phyloP scores from a whole-genome alignment of 768 basidiomycete species.

The Rhizopogon vesiculosus region DNA sequence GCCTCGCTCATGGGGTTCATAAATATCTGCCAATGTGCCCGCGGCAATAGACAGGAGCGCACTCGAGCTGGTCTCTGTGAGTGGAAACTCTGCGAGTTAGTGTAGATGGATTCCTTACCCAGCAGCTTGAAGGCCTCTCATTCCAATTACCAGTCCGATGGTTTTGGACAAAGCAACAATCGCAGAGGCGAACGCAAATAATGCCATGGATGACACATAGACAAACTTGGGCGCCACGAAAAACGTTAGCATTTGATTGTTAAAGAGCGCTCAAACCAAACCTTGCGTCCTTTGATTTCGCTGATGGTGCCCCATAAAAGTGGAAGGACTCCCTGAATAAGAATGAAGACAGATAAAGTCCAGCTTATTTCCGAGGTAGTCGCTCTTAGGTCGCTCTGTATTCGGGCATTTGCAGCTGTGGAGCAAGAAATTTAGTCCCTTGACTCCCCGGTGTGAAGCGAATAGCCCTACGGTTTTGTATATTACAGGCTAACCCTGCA shows the following conservation, averaged over 20 bases:
- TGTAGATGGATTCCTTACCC: conserved; percentile 36
- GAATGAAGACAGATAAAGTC: conserved; percentile 67
- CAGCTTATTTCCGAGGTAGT: conserved; percentile 59
- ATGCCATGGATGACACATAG: conserved; percentile 47
- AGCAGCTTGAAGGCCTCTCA: conserved; percentile 60
- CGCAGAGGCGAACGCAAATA: conserved; percentile 54
- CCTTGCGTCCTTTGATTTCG: conserved; percentile 71
- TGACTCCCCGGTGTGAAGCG: too few relatives aligned
- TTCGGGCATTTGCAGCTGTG: conserved; percentile 62
- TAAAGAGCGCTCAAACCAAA: conserved; percentile 17
- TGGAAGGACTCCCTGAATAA: conserved; percentile 63
- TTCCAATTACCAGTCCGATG: conserved; percentile 58
- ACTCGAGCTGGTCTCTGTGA: conserved; percentile 37
- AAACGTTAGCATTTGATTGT: background rate
- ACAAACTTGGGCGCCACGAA: conserved; percentile 35
- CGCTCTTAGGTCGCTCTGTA: conserved; percentile 59
- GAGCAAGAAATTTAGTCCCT: background rate
- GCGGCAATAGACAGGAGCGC: conserved; percentile 66
- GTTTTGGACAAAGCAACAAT: conserved; percentile 52
- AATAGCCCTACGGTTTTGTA: conserved; percentile 22
- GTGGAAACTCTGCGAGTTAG: background rate
- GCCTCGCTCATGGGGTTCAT: conserved; percentile 64
- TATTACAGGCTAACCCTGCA: conserved; percentile 18
- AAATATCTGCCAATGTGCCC: conserved; percentile 70
- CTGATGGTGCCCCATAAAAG: conserved; percentile 60